Base-by-base conservation (phyloP, 192 early-diverging fungal genomes). In the Linnemannia zychae region DNA sequence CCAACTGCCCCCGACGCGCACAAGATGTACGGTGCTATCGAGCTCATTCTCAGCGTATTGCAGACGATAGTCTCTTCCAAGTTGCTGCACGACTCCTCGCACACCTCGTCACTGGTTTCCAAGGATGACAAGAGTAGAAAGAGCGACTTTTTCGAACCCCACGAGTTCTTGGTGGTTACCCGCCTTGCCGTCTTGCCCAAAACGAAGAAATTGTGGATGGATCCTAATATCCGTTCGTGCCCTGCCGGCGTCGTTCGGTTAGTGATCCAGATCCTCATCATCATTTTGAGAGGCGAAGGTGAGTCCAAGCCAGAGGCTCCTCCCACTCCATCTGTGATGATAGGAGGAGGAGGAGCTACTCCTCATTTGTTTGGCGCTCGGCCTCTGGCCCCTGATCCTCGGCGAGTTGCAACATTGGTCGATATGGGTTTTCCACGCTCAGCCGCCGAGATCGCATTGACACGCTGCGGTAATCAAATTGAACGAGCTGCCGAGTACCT, bases 401-500 rank as follows among this genome's bases (percentile, higher is more conserved):
- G 88, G 15, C 87, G 90, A 34, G 87, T 98, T 33, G 88, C 92
- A 28, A 92, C 93, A 53, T 88, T 99, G 20, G 79, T 93, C 18
- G 93, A 95, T 38, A 96, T 99, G 96, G 98, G 98, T 0, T 99
- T 98, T 81, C 87, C 94, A 12, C 89, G 93, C 18, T 87, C 88
- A 17, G 94, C 94, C 7, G 96, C 97, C 2, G 95, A 95, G 78
- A 84, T 83, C 24, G 97, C 97, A 11, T 86, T 99, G 52, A 89
- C 93, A 34, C 91, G 96, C 4, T 94, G 92, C 72, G 88, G 84
- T 17, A 95, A 95, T 72, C 95, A 95, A 73, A 84, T 98, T 7
- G 89, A 89, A 13, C 89, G 95, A n/a, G 98, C 98, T 0, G 92
- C 96, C 2, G 96, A 99, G 46, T 97, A 97, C 72, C 81, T 99